Evolutionary conservation across 257 asterid genomes (phyloP).

Genomic region (Solanum pimpinellifolium): DNA sequence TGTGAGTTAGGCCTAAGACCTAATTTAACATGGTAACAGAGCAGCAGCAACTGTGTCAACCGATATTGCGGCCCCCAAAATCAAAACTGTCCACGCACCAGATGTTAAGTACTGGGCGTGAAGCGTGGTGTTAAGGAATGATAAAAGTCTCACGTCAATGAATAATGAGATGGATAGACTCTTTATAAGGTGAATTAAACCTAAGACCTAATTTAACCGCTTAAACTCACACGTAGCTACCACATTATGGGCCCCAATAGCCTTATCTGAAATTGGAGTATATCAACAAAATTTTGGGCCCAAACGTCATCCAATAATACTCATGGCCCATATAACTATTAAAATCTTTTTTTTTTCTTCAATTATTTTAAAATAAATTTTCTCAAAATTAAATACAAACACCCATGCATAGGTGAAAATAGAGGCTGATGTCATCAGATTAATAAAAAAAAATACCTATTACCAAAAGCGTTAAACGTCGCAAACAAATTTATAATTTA

Average conservation of each 20-base stretch:
- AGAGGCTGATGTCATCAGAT: not conserved
- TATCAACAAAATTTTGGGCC: not conserved
- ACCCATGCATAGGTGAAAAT: not conserved
- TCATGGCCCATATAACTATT: not conserved
- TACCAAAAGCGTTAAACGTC: not conserved
- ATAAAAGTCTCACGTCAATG: too few species aligned
- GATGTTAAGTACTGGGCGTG: too few species aligned
- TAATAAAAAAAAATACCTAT: not conserved
- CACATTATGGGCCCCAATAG: not conserved
- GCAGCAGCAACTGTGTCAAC: too few species aligned
- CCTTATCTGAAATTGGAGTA: not conserved
- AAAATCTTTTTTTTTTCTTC: not conserved
- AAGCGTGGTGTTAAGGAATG: accelerated
- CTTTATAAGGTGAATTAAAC: accelerated
- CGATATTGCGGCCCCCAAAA: too few species aligned
- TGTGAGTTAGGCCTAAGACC: too few species aligned
- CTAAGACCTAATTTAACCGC: too few species aligned
- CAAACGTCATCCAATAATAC: not conserved
- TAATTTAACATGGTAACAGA: too few species aligned
- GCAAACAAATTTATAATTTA: too few species aligned
- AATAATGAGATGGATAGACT: too few species aligned
- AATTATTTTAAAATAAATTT: not conserved
- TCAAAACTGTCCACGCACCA: too few species aligned
- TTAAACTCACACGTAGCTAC: not conserved
- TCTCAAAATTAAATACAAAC: not conserved